Conservation (phyloP, 2,329 filamentous ascomycete species). For the Ophiostoma ulmi region DNA sequence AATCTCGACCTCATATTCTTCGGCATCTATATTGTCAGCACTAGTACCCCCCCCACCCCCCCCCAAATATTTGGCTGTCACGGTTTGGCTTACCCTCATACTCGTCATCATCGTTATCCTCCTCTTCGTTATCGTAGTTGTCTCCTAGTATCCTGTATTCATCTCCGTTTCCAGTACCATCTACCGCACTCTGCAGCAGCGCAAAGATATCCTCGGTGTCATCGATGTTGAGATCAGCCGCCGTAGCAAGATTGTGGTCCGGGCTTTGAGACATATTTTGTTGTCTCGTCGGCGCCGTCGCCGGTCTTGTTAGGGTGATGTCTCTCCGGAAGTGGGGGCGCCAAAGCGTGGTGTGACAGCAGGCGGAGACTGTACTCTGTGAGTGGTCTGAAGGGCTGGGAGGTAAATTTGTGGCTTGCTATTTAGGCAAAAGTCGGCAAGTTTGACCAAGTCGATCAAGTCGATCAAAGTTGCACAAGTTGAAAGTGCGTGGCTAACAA, state of each 20-base stretch:
- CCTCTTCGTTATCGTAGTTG: background rate
- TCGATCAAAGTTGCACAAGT: background rate
- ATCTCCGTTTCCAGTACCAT: background rate
- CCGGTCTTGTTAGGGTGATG: background rate
- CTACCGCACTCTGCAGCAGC: constrained; percentile 2
- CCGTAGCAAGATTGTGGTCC: constrained; percentile 23
- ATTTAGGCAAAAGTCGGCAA: background rate
- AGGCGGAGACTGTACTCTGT: background rate
- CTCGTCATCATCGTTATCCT: constrained; percentile 19
- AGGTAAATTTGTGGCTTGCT: background rate
- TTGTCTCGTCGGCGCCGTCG: constrained; percentile 7
- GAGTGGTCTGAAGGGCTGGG: too few relatives aligned
- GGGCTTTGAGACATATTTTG: background rate
- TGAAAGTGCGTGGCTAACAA: background rate
- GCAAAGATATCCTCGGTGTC: background rate
- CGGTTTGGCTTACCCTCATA: background rate
- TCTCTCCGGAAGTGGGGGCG: constrained; percentile 4
- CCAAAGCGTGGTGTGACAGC: background rate
- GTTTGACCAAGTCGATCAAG: background rate
- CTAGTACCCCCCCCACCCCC: background rate
- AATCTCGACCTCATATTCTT: constrained; percentile 2
- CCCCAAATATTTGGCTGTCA: background rate
- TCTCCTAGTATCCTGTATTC: constrained; percentile 6
- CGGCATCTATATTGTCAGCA: background rate
- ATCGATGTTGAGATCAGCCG: constrained; percentile 17